Evolutionary conservation across 176 grass and related monocot species (phyloP).

Genomic region (Musa troglodytarum): DNA sequence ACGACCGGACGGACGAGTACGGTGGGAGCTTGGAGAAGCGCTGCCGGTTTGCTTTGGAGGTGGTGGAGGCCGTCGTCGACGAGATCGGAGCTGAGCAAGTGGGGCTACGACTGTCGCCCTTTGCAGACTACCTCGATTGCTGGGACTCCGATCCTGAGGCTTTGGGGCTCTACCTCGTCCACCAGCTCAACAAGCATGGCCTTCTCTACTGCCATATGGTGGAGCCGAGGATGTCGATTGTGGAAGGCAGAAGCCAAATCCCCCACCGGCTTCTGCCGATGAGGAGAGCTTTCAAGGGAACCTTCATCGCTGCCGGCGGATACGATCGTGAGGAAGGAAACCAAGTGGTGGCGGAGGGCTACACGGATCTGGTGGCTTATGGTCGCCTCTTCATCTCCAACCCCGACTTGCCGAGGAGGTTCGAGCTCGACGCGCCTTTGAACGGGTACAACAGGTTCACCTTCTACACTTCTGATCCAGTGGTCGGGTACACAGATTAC

Average conservation of each 20-base stretch:
- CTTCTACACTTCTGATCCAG: constrained; percentile 46
- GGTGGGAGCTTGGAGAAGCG: constrained; percentile 11
- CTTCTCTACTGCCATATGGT: constrained; percentile 36
- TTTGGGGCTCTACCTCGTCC: constrained; percentile 28
- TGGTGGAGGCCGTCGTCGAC: constrained; percentile 13
- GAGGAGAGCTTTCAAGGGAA: constrained; percentile 34
- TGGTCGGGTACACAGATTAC: constrained; percentile 52
- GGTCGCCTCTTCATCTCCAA: constrained; percentile 54
- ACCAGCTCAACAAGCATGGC: not conserved
- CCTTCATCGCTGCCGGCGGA: constrained; percentile 31
- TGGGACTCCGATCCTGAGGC: constrained; percentile 30
- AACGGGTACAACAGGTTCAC: constrained; percentile 45
- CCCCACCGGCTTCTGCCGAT: constrained; percentile 19
- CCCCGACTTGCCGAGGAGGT: constrained; percentile 49
- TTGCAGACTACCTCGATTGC: constrained; percentile 19
- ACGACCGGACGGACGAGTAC: constrained; percentile 20
- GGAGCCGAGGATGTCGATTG: constrained; percentile 24
- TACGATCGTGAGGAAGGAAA: constrained; percentile 37
- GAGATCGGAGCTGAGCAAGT: constrained; percentile 25
- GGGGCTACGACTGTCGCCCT: constrained; percentile 26
- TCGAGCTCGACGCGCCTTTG: constrained; percentile 27
- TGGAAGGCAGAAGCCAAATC: constrained; percentile 1
- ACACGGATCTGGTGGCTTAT: constrained; percentile 46
- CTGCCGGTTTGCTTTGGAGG: constrained; percentile 32
- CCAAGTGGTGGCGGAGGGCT: constrained; percentile 28